These are phyloP conservation scores for Rhodofomes roseus DNA, from an alignment of 1,284 basidiomycete genomes.

Conservation along the genomic window DNA sequence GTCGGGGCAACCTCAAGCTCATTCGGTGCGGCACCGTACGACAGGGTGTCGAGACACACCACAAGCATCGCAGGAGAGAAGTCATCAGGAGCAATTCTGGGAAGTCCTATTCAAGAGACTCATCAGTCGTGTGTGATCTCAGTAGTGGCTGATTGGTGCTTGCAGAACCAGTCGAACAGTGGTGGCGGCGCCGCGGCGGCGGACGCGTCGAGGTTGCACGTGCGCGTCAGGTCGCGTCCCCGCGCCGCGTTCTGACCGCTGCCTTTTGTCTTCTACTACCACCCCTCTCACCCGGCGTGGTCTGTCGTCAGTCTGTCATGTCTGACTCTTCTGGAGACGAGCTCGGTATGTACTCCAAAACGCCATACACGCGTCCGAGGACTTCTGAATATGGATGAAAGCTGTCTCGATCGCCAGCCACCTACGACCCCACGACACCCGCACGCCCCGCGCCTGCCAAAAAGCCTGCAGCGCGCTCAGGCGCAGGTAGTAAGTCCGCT, in stretches of 20 bases:
- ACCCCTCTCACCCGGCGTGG: background rate
- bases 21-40: too few relatives aligned
- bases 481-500: slow-evolving; percentile 11
- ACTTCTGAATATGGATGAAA: slow-evolving; percentile 21
- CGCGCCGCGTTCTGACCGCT: background rate
- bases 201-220: background rate
- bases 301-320: slow-evolving; percentile 5
- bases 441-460: slow-evolving; percentile 14
- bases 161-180: too few relatives aligned
- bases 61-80: background rate
- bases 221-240: slow-evolving; percentile 1
- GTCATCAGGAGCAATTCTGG: background rate
- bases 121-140: too few relatives aligned
- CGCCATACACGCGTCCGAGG: slow-evolving; percentile 3
- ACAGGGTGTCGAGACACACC: background rate
- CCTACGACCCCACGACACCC: slow-evolving; percentile 27
- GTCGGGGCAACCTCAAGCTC: too few relatives aligned
- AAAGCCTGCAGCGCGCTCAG: slow-evolving; percentile 13
- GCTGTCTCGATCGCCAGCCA: slow-evolving; percentile 8
- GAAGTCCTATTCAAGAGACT: too few relatives aligned
- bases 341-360: slow-evolving; percentile 14
- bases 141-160: background rate
- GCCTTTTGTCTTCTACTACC: background rate
- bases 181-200: too few relatives aligned
- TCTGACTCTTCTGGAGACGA: slow-evolving; percentile 20